Percentiles rank a stretch among this genome's conserved stretches.
Evolutionary conservation across 495 filamentous ascomycete species (phyloP).

Genomic region (Haplographium delicatum): DNA sequence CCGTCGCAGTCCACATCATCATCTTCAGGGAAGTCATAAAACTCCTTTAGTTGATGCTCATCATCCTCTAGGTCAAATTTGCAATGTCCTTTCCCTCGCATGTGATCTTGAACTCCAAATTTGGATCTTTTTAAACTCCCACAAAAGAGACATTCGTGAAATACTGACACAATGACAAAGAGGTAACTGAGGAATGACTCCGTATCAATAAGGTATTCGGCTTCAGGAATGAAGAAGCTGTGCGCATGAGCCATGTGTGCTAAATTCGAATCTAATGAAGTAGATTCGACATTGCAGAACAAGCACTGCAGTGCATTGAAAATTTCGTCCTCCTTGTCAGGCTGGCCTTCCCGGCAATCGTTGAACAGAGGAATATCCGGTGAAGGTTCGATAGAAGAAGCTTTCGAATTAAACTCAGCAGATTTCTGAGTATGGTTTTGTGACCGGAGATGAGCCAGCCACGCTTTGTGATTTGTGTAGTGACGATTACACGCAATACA

Average conservation of each 20-base stretch:
- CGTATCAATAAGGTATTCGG: conserved; percentile 26
- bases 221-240: conserved; percentile 28
- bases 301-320: conserved; percentile 25
- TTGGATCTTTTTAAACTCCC: conserved; percentile 19
- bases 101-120: conserved; percentile 28
- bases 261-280: conserved; percentile 25
- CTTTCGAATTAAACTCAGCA: background rate
- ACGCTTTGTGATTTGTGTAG: conserved; percentile 6
- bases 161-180: conserved; percentile 26
- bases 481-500: conserved; percentile 5
- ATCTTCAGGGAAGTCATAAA: conserved; percentile 25
- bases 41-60: conserved; percentile 19
- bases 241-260: conserved; percentile 31
- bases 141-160: conserved; percentile 33
- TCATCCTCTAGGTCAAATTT: conserved; percentile 25
- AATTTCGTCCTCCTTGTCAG: conserved; percentile 2
- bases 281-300: conserved; percentile 23
- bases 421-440: conserved; percentile 2
- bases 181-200: conserved; percentile 29
- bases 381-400: background rate
- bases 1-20: conserved; percentile 2
- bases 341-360: background rate
- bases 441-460: conserved; percentile 7
- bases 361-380: background rate
- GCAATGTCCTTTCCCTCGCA: conserved; percentile 33